phyloP scores from a whole-genome alignment of 208 protist genomes.

The Leishmania turanica region DNA sequence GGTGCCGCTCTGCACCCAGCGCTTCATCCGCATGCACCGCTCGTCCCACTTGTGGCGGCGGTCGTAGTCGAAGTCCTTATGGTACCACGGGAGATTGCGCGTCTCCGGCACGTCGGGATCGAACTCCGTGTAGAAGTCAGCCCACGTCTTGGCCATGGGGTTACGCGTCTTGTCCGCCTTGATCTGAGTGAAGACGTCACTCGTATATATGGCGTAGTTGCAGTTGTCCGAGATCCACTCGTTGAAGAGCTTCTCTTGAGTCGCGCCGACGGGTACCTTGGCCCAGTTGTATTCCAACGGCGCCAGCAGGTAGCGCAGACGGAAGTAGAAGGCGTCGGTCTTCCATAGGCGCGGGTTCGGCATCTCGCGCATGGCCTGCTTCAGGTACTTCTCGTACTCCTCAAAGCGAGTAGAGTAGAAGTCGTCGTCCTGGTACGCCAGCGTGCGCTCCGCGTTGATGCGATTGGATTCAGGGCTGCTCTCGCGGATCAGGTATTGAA shows the following conservation, averaged over 20 bases:
- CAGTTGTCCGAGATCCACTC: constrained; percentile 86
- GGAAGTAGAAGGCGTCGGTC: constrained; percentile 92
- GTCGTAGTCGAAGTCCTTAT: constrained; percentile 91
- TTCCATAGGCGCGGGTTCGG: constrained; percentile 90
- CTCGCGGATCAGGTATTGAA: constrained; percentile 90
- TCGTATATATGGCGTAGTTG: constrained; percentile 87
- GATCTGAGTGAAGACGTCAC: constrained; percentile 54
- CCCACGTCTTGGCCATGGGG: constrained; percentile 87
- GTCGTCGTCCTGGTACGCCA: constrained; percentile 88
- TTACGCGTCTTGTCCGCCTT: constrained; percentile 79
- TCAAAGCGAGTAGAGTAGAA: constrained; percentile 91
- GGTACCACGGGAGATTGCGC: constrained; percentile 87
- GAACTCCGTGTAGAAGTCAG: constrained; percentile 85
- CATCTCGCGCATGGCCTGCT: constrained; percentile 91
- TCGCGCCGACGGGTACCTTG: constrained; percentile 72
- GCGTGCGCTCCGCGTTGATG: constrained; percentile 81
- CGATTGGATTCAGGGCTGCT: constrained; percentile 88
- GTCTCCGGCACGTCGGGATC: constrained; percentile 88
- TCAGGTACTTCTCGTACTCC: constrained; percentile 87
- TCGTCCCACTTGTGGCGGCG: constrained; percentile 92
- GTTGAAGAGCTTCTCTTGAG: constrained; percentile 83
- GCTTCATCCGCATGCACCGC: constrained; percentile 92
- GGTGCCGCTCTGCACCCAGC: constrained; percentile 89
- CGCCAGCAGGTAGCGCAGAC: constrained; percentile 80
- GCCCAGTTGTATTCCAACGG: constrained; percentile 92